Base-by-base conservation (phyloP, 495 filamentous ascomycete species). In the Hypoxylon subgilvum region DNA sequence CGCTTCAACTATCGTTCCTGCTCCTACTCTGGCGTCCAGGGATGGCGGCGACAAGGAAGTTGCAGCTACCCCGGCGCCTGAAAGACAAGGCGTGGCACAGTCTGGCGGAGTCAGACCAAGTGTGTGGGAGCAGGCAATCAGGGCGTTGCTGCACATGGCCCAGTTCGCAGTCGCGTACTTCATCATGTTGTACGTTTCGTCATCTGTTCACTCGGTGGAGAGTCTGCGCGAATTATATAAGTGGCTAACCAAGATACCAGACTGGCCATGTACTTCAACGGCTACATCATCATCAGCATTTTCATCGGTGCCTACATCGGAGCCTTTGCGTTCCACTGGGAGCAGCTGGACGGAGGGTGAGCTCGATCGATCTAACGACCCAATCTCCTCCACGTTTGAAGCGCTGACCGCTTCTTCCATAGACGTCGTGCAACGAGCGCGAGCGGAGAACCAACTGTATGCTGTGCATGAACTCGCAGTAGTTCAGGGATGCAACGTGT, bases 141-240 rank as follows among this genome's bases (percentile, higher is more conserved):
- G 87, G 3, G 81, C 86, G 0, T 30, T 79, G 34, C 52, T 91
- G 21, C 84, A 89, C 64, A 85, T 82, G 78, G 10, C 81, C 13
- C 85, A 88, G 61, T 88, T 90, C 65, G 84, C 81, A 0, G 82
- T 88, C n/a, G 85, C 85, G n/a, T 91, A 89, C 67, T 80, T 89
- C 55, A 66, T 89, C 54, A 88, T 89, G 86, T 67, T 90, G 63
- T 63, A 54, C 21, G 61, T 61, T 38, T 16, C 16, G 14, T 25
- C 2, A 28, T 19, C 13, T 2, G 8, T 19, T 22, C 6, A 22
- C 16, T 12, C 3, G 13, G 6, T 35, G 10, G 3, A 13, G 9
- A 12, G 31, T 6, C n/a, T 13, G 27, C 5, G 27, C 5, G 27
- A 30, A 30, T 48, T n/a, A 14, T 17, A 18, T 1, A 30, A 41